These are phyloP conservation scores for Platanthera guangdongensis DNA, from an alignment of 106 monocot genomes.

Conservation along the genomic window DNA sequence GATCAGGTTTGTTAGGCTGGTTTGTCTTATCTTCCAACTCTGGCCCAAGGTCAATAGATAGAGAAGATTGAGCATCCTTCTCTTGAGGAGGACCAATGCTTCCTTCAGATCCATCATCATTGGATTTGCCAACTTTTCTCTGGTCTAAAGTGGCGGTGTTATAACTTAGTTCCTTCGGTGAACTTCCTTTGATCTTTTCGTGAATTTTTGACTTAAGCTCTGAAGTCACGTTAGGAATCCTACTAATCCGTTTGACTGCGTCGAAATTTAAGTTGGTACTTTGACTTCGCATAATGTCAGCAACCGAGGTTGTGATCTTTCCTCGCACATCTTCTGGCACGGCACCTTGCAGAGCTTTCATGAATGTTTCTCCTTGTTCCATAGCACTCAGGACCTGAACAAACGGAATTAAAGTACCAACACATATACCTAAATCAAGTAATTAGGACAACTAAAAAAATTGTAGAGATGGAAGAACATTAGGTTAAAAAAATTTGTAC, in stretches of 20 bases:
- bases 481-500: too few relatives aligned
- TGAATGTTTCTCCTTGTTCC: slow-evolving; percentile 77
- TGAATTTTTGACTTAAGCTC: slow-evolving; percentile 35
- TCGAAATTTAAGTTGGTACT: slow-evolving; percentile 45
- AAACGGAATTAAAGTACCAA: neutral
- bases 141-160: slow-evolving; percentile 19
- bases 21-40: slow-evolving; percentile 20
- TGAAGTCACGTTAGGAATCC: slow-evolving; percentile 28
- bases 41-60: slow-evolving; percentile 14
- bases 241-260: slow-evolving; percentile 34
- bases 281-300: slow-evolving; percentile 64
- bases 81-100: slow-evolving; percentile 17
- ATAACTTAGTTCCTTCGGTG: slow-evolving; percentile 12
- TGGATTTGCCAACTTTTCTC: slow-evolving; percentile 11
- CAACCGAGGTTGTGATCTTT: slow-evolving; percentile 60
- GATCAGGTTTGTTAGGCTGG: slow-evolving; percentile 23
- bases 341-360: slow-evolving; percentile 84
- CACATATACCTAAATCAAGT: neutral
- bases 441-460: neutral
- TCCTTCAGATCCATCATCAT: slow-evolving; percentile 15
- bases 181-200: slow-evolving; percentile 27
- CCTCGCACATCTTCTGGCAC: slow-evolving; percentile 94
- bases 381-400: slow-evolving; percentile 69
- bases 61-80: slow-evolving; percentile 32
- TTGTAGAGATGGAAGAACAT: too few relatives aligned